Conservation (phyloP, 139 green algal genomes). For the Tetradesmus obliquus region DNA sequence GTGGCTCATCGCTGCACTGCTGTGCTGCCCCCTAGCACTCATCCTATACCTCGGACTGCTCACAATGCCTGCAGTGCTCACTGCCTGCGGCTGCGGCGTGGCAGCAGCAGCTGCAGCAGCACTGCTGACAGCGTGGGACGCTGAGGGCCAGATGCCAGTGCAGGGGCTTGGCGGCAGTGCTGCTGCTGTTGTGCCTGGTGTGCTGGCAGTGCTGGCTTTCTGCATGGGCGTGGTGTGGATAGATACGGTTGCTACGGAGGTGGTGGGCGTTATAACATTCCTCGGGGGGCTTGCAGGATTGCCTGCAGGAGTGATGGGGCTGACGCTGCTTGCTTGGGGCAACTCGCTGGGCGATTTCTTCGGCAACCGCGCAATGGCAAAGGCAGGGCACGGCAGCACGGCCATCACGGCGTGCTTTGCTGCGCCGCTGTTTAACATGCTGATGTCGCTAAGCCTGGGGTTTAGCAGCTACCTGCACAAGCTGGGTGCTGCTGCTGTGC, state of each 20-base stretch:
- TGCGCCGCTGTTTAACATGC: conserved; percentile 93
- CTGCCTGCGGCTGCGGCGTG: conserved; percentile 30
- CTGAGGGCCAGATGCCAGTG: conserved; percentile 39
- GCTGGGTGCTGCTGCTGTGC: conserved; percentile 25
- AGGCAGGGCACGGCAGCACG: conserved; percentile 72
- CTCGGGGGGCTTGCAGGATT: conserved; percentile 70
- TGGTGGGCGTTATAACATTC: conserved; percentile 81
- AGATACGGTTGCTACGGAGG: conserved; percentile 65
- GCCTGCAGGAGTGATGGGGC: conserved; percentile 76
- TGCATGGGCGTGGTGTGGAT: conserved; percentile 90
- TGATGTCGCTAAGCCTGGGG: conserved; percentile 77
- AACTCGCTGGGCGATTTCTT: conserved; percentile 91
- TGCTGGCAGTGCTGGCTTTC: conserved; percentile 65
- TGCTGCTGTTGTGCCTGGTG: conserved; percentile 43
- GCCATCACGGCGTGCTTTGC: conserved; percentile 94
- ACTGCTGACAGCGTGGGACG: conserved; percentile 19
- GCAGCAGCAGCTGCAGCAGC: conserved; percentile 10
- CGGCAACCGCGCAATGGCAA: conserved; percentile 86
- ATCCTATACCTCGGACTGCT: conserved; percentile 48
- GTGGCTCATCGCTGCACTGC: conserved; percentile 73
- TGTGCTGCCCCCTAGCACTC: conserved; percentile 58
- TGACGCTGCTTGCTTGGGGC: conserved; percentile 93
- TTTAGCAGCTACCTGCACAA: conserved; percentile 67
- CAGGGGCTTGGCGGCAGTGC: conserved; percentile 10
- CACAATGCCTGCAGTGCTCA: conserved; percentile 11